Percentiles rank a stretch among this genome's conserved stretches.
Evolutionary conservation across 306 rosid species (phyloP).

Genomic region (Comarum palustre): DNA sequence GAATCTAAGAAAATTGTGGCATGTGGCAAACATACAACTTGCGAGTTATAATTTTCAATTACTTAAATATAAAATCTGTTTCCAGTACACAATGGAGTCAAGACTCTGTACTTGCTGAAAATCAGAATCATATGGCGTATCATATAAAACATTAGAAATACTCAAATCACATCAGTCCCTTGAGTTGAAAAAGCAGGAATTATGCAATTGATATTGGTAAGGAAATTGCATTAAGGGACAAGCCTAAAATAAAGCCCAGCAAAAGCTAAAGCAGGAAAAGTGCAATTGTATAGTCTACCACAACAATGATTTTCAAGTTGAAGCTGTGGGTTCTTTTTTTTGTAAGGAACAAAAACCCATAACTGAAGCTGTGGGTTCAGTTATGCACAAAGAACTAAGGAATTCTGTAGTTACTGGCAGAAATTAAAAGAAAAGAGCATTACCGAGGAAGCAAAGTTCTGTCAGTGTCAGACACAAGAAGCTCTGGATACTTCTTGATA

Average conservation of each 20-base stretch:
- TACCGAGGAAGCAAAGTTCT: slow-evolving; percentile 70
- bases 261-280: too few relatives aligned
- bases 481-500: slow-evolving; percentile 77
- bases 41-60: background rate
- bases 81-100: background rate
- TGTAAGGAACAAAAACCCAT: too few relatives aligned
- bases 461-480: slow-evolving; percentile 67
- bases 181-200: background rate
- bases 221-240: too few relatives aligned
- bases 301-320: background rate
- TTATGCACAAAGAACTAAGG: background rate
- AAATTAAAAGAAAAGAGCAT: slow-evolving; percentile 11
- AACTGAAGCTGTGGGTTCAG: too few relatives aligned
- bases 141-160: background rate
- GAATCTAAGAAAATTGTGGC: background rate
- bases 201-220: too few relatives aligned
- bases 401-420: background rate
- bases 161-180: background rate
- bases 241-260: too few relatives aligned
- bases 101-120: background rate
- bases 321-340: background rate
- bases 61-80: background rate
- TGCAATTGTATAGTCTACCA: background rate
- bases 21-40: background rate
- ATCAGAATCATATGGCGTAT: background rate